Conservation (phyloP, 805 yeast species). For the Saccharomycopsis fibuligera region DNA sequence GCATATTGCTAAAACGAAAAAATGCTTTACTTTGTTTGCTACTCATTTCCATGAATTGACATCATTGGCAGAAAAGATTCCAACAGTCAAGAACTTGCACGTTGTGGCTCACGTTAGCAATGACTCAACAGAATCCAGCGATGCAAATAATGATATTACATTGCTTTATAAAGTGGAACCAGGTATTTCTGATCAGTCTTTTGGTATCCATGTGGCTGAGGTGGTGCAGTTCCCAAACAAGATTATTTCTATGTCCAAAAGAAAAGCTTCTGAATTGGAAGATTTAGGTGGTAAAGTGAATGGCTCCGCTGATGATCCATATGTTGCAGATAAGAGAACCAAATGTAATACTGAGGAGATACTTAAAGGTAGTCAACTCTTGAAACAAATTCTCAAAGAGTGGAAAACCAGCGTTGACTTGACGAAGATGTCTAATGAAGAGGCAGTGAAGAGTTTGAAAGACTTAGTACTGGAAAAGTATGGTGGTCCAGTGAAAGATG, state of each 20-base stretch:
- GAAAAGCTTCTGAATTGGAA: constrained; percentile 85
- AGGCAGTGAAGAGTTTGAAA: constrained; percentile 36
- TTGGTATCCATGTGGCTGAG: constrained; percentile 97
- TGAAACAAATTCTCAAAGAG: constrained; percentile 42
- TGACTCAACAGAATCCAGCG: constrained; percentile 24
- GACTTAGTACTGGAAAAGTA: constrained; percentile 25
- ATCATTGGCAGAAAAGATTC: constrained; percentile 55
- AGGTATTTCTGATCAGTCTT: constrained; percentile 93
- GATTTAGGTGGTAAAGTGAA: constrained; percentile 40
- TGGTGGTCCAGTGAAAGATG: constrained; percentile 26
- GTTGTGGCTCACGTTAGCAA: constrained; percentile 87
- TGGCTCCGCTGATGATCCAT: constrained; percentile 32
- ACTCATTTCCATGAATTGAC: constrained; percentile 98
- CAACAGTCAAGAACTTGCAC: constrained; percentile 73
- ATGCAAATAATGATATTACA: constrained; percentile 61
- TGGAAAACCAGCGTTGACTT: constrained; percentile 45
- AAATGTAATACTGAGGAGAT: constrained; percentile 46
- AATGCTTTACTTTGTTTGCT: constrained; percentile 84
- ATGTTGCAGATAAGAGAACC: constrained; percentile 41
- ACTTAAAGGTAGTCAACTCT: constrained; percentile 39
- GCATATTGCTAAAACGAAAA: constrained; percentile 61
- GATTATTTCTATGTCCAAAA: constrained; percentile 89
- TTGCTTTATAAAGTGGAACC: constrained; percentile 89
- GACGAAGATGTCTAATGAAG: constrained; percentile 28
- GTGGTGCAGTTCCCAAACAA: constrained; percentile 88